Conservation (phyloP, 2,329 filamentous ascomycete species). For the Periconia sp. region DNA sequence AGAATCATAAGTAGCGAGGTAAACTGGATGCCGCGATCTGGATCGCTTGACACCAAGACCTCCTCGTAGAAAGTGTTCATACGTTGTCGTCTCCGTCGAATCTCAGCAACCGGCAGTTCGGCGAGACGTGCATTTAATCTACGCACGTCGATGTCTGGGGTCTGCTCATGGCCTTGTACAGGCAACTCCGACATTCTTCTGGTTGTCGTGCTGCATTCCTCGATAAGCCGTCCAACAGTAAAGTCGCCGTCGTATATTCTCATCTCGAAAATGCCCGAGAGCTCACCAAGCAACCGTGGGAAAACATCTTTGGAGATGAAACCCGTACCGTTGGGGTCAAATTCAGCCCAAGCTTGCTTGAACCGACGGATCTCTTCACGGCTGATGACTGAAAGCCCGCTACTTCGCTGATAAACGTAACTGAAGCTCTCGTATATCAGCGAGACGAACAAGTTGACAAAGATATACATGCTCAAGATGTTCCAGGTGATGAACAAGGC, state of each 20-base stretch:
- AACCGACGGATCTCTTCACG: conserved; percentile 94
- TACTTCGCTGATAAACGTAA: conserved; percentile 97
- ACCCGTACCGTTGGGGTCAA: conserved; percentile 88
- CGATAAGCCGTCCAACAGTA: conserved; percentile 84
- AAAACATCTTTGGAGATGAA: conserved; percentile 91
- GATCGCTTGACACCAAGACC: conserved; percentile 90
- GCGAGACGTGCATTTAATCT: conserved; percentile 76
- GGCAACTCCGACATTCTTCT: conserved; percentile 57
- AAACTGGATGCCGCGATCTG: conserved; percentile 88
- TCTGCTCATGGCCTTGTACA: conserved; percentile 47
- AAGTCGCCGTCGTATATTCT: conserved; percentile 92
- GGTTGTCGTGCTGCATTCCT: conserved; percentile 72
- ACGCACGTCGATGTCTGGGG: conserved; percentile 68
- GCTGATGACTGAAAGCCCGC: conserved; percentile 86
- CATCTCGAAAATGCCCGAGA: conserved; percentile 97
- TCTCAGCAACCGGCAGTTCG: conserved; percentile 74
- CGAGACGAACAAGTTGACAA: conserved; percentile 96
- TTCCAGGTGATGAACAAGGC: conserved; percentile 96
- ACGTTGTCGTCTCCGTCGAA: conserved; percentile 75
- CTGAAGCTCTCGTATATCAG: conserved; percentile 99
- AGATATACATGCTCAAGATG: conserved; percentile 99
- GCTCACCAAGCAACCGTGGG: conserved; percentile 83
- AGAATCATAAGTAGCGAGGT: conserved; percentile 92
- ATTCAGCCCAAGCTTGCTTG: conserved; percentile 97
- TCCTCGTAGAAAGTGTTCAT: conserved; percentile 98